These are phyloP conservation scores for Lotus japonicus DNA, from an alignment of 306 rosid genomes.

Conservation along the genomic window DNA sequence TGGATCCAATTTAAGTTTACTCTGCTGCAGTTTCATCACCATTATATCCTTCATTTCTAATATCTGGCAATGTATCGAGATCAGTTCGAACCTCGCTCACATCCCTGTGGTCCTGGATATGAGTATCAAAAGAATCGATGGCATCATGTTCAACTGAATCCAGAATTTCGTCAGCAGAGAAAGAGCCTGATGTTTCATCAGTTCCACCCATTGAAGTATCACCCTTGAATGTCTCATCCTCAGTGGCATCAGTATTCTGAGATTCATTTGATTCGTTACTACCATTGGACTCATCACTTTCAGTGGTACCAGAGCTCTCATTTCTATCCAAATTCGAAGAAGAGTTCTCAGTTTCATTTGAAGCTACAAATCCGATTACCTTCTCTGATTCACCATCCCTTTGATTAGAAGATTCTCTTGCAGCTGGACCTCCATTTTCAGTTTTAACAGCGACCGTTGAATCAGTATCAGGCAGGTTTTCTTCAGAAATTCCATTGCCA, in stretches of 20 bases:
- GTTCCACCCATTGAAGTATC: constrained; percentile 20
- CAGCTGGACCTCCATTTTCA: constrained; percentile 29
- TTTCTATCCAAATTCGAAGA: constrained; percentile 14
- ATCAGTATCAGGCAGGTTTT: constrained; percentile 27
- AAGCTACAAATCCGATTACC: constrained; percentile 12
- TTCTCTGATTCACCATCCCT: constrained; percentile 28
- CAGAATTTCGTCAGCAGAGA: constrained; percentile 24
- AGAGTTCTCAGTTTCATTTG: constrained; percentile 30
- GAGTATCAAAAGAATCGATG: constrained; percentile 59
- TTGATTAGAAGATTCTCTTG: constrained; percentile 28
- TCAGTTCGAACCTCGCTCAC: constrained; percentile 46
- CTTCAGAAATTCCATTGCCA: constrained; percentile 21
- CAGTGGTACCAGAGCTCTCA: constrained; percentile 32
- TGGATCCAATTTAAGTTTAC: constrained; percentile 13
- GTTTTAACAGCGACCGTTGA: constrained; percentile 18
- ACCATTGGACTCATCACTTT: constrained; percentile 33
- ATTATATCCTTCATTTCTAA: constrained; percentile 43
- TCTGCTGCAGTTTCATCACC: constrained; percentile 63
- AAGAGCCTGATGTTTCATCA: constrained; percentile 27
- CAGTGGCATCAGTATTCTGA: constrained; percentile 18
- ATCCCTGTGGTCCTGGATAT: constrained; percentile 34
- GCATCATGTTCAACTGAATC: constrained; percentile 51
- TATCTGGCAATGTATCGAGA: constrained; percentile 62
- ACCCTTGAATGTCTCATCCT: constrained; percentile 37
- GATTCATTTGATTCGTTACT: constrained; percentile 5